Base-by-base conservation (phyloP, 768 basidiomycete species). In the Dentipellis fragilis region DNA sequence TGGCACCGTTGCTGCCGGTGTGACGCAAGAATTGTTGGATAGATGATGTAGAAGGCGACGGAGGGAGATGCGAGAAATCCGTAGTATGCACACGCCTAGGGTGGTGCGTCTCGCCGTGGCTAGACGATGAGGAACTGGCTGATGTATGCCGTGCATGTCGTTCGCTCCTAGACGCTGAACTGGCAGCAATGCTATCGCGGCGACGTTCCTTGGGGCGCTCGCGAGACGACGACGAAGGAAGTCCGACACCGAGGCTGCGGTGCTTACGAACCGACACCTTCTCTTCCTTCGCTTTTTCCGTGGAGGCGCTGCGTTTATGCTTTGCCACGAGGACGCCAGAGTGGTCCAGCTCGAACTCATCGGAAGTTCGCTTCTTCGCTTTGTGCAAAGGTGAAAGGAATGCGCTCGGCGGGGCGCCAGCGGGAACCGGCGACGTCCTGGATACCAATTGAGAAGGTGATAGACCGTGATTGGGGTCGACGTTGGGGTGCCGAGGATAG, bases 1-100 rank as follows among this genome's bases (percentile, higher is more conserved):
- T 69, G 54, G 68, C 71, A 38, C 70, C 67, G n/a, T 72, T 69
- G 38, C 67, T 73, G 45, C 74, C 68, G 3, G 78, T 70, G 55
- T 84, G 80, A 54, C 81, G 78, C 57, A 92, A 71, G 63, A 93
- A 84, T 60, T 90, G 87, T 57, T 90, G 86, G 55, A 93, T 92
- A 5, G 89, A 89, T 5, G 88, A 84, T n/a, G 89, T 83, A 2
- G 92, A 91, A 17, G 92, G 92, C 12, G 92, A 93, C 12, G 93
- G 89, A 11, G 92, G 92, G 4, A 95, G 75, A 65, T 90, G 89
- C 0, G 93, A 91, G 69, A 90, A 93, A 68, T 93, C 92, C 7
- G 77, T 84, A 50, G 80, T 75, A 54, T 82, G 82, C 39, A 78
- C 78, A 38, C 87, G 84, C 17, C 88, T 81, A 46, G 79, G 66